Percentiles rank a stretch among this genome's conserved stretches.
Conservation (phyloP, 345 rosid genomes). For the Gossypium ekmanianum region DNA sequence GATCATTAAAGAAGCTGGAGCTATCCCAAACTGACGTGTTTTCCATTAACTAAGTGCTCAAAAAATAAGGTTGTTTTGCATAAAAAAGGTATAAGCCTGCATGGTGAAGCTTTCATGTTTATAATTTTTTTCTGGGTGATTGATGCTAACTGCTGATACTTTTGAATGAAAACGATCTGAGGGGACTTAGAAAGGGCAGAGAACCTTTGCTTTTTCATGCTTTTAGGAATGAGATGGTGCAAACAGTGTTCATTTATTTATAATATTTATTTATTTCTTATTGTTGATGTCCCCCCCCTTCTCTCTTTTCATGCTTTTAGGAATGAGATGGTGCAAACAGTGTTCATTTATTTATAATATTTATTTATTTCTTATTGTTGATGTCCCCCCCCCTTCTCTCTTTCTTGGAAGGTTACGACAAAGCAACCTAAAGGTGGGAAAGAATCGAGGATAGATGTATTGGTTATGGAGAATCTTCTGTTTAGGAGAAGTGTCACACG, state of each 20-base stretch:
- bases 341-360: constrained; percentile 5
- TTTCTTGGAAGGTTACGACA: constrained; percentile 49
- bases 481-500: constrained; percentile 65
- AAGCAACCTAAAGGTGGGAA: constrained; percentile 81
- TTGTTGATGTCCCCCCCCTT: neutral
- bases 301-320: neutral
- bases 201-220: neutral
- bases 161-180: neutral
- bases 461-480: constrained; percentile 96
- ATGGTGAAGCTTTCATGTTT: too few relatives aligned
- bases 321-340: neutral
- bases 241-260: neutral
- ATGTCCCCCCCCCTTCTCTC: neutral
- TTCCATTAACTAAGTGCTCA: neutral
- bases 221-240: neutral
- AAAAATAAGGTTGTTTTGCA: neutral
- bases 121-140: neutral
- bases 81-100: too few relatives aligned
- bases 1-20: neutral
- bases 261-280: constrained; percentile 15
- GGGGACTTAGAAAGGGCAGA: neutral
- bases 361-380: constrained; percentile 11
- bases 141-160: neutral
- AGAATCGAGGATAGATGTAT: constrained; percentile 86
- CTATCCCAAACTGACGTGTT: neutral